Evolutionary conservation across 1,284 basidiomycete species (phyloP).

Genomic region (Leccinum angustisporum): DNA sequence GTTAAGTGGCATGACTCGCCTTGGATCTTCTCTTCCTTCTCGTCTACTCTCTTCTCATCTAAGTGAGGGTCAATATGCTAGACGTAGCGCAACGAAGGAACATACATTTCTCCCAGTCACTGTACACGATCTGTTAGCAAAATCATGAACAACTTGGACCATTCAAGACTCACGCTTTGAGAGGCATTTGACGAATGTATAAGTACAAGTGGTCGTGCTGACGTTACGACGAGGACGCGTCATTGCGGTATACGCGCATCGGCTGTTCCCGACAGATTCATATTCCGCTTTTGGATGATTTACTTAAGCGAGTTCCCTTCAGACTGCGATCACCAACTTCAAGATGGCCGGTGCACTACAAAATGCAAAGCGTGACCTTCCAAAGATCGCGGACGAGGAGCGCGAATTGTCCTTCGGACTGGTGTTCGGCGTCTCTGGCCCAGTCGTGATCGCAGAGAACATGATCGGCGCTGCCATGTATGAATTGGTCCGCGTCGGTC

Average conservation of each 20-base stretch:
- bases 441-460: constrained; percentile 95
- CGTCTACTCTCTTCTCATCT: constrained; percentile 83
- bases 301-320: background rate
- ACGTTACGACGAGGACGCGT: constrained; percentile 32
- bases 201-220: constrained; percentile 8
- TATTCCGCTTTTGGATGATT: constrained; percentile 33
- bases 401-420: constrained; percentile 86
- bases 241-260: constrained; percentile 31
- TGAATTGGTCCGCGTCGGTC: constrained; percentile 93
- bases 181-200: constrained; percentile 62
- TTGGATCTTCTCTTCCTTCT: constrained; percentile 91
- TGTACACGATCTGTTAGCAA: constrained; percentile 34
- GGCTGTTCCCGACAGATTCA: constrained; percentile 30
- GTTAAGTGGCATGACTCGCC: constrained; percentile 47
- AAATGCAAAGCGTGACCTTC: constrained; percentile 84
- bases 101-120: constrained; percentile 97
- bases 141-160: constrained; percentile 4
- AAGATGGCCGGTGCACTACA: constrained; percentile 88
- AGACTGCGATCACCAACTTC: constrained; percentile 8
- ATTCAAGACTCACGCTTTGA: constrained; percentile 66
- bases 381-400: constrained; percentile 88
- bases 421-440: constrained; percentile 93
- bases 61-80: constrained; percentile 13
- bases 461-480: constrained; percentile 98
- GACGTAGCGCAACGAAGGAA: background rate